Percentiles rank a stretch among this genome's conserved stretches.
Evolutionary conservation across 257 asterid species (phyloP).

Genomic region (Mentha longifolia): DNA sequence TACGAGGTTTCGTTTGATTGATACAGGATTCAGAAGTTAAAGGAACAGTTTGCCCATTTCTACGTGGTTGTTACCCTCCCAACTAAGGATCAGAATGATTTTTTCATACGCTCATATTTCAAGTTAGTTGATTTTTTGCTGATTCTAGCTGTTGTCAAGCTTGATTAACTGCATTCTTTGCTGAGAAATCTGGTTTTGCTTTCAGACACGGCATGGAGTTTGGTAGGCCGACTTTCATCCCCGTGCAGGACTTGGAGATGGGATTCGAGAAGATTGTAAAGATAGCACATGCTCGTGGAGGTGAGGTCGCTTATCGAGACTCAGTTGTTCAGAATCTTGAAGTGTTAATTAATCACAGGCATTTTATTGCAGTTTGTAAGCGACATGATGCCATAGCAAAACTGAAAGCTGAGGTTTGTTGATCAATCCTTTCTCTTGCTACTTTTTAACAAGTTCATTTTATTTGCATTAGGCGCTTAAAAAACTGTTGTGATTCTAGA

Average conservation of each 20-base stretch:
- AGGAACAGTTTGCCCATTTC: slow-evolving; percentile 79
- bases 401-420: slow-evolving; percentile 73
- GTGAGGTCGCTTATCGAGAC: slow-evolving; percentile 44
- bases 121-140: slow-evolving; percentile 50
- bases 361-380: slow-evolving; percentile 69
- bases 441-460: slow-evolving; percentile 7
- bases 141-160: slow-evolving; percentile 14
- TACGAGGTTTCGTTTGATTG: slow-evolving; percentile 27
- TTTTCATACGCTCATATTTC: slow-evolving; percentile 72
- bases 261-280: slow-evolving; percentile 92
- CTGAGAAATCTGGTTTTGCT: slow-evolving; percentile 30
- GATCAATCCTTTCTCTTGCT: slow-evolving; percentile 23
- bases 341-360: slow-evolving; percentile 15
- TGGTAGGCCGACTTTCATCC: slow-evolving; percentile 89
- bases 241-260: slow-evolving; percentile 85
- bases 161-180: slow-evolving; percentile 30
- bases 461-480: slow-evolving; percentile 18
- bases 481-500: slow-evolving; percentile 50
- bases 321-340: slow-evolving; percentile 23
- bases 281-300: slow-evolving; percentile 90
- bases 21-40: slow-evolving; percentile 73
- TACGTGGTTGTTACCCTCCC: slow-evolving; percentile 89
- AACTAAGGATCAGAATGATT: slow-evolving; percentile 73
- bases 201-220: slow-evolving; percentile 70
- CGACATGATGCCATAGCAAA: slow-evolving; percentile 74